These are phyloP conservation scores for Podila epigama DNA, from an alignment of 192 early-diverging fungal genomes.

Conservation along the genomic window DNA sequence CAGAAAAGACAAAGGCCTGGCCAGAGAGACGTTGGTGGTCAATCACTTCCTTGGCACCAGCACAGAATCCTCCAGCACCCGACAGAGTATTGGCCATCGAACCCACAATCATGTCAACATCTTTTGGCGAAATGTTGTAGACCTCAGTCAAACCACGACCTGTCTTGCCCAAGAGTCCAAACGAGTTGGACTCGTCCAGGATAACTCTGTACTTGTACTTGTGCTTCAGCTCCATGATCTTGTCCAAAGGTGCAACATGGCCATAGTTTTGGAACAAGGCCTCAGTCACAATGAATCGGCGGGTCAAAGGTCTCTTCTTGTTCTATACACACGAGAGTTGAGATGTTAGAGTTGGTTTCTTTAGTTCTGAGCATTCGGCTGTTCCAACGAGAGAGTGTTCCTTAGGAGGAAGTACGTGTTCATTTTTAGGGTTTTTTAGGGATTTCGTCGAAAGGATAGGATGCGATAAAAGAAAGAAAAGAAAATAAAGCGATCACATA, in stretches of 20 bases:
- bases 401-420: too few relatives aligned
- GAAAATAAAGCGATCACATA: not conserved
- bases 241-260: constrained; percentile 83
- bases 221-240: constrained; percentile 88
- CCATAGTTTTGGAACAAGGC: constrained; percentile 89
- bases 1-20: constrained; percentile 91
- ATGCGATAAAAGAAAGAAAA: not conserved
- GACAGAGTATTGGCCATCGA: constrained; percentile 82
- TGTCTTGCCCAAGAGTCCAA: constrained; percentile 86
- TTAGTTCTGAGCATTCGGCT: too few relatives aligned
- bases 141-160: constrained; percentile 92
- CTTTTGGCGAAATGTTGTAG: constrained; percentile 71
- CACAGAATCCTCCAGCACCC: constrained; percentile 93
- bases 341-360: too few relatives aligned
- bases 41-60: constrained; percentile 82
- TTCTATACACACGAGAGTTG: too few relatives aligned
- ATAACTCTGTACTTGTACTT: constrained; percentile 97
- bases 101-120: constrained; percentile 91
- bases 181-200: constrained; percentile 89
- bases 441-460: too few relatives aligned
- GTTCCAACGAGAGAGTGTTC: too few relatives aligned
- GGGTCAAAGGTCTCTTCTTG: constrained; percentile 80
- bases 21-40: constrained; percentile 94
- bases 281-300: constrained; percentile 95
- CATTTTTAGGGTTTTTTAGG: too few relatives aligned